Percentiles rank a stretch among this genome's conserved stretches.
Evolutionary conservation across 192 early-diverging fungal species (phyloP).

Genomic region (Backusella mclennaniae): DNA sequence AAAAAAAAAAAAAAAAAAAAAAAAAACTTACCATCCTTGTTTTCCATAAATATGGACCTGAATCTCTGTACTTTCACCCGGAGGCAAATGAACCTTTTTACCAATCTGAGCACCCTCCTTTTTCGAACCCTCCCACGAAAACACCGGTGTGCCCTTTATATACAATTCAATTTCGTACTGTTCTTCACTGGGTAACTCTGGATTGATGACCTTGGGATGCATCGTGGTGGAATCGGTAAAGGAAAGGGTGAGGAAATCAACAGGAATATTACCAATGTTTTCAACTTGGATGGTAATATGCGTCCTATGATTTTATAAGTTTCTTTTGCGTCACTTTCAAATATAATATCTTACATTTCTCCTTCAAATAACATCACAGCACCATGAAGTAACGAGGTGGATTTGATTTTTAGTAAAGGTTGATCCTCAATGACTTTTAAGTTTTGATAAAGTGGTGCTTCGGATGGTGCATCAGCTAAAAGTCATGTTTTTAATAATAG

Average conservation of each 20-base stretch:
- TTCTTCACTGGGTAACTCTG: constrained; percentile 60
- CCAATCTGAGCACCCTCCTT: constrained; percentile 23
- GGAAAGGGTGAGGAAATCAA: constrained; percentile 64
- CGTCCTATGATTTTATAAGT: constrained; percentile 25
- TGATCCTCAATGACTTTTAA: constrained; percentile 60
- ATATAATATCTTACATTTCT: constrained; percentile 42
- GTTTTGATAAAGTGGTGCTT: background rate
- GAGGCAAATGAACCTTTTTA: constrained; percentile 46
- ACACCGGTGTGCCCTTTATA: constrained; percentile 43
- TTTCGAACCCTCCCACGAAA: constrained; percentile 48
- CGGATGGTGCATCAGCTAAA: background rate
- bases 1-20: background rate
- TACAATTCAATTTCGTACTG: constrained; percentile 76
- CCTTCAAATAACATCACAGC: constrained; percentile 84
- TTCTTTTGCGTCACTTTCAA: too few relatives aligned
- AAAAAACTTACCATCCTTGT: constrained; percentile 25
- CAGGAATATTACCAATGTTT: constrained; percentile 69
- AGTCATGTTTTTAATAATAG: too few relatives aligned
- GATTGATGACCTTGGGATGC: constrained; percentile 10
- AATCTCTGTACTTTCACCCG: constrained; percentile 49
- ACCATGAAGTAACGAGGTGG: constrained; percentile 53
- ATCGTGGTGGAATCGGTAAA: constrained; percentile 53
- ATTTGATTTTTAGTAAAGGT: constrained; percentile 67
- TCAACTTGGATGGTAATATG: constrained; percentile 63
- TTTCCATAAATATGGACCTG: constrained; percentile 80